These are phyloP conservation scores for Atkinsonella texensis DNA, from an alignment of 2,329 filamentous ascomycete genomes.

Conservation along the genomic window DNA sequence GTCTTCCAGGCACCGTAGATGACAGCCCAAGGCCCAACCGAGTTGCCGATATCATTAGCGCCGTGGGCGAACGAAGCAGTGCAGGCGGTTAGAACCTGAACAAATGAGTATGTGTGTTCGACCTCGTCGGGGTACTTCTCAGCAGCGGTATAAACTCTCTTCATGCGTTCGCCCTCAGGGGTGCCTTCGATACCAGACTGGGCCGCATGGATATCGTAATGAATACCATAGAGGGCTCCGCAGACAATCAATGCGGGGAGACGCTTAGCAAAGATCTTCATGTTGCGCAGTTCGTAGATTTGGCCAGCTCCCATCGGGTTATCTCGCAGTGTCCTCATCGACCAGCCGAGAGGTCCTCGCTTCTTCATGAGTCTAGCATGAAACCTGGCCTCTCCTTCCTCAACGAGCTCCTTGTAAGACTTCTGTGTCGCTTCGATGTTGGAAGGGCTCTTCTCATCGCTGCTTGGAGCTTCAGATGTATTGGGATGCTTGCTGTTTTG, in stretches of 20 bases:
- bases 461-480: conserved; percentile 9
- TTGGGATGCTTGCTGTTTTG: conserved; percentile 9
- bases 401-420: conserved; percentile 49
- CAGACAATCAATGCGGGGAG: conserved; percentile 55
- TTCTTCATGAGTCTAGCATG: conserved; percentile 51
- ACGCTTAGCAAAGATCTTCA: conserved; percentile 50
- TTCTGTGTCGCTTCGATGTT: conserved; percentile 36
- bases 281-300: conserved; percentile 64
- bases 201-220: conserved; percentile 64
- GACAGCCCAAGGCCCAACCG: conserved; percentile 57
- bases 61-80: conserved; percentile 67
- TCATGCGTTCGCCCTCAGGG: conserved; percentile 13
- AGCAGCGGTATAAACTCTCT: conserved; percentile 51
- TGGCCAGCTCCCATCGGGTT: conserved; percentile 62
- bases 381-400: conserved; percentile 43
- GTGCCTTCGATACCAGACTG: conserved; percentile 12
- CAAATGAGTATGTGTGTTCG: conserved; percentile 57
- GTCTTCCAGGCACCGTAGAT: conserved; percentile 57
- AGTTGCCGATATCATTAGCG: conserved; percentile 66
- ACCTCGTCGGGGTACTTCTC: conserved; percentile 58
- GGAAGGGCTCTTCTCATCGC: conserved; percentile 23
- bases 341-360: conserved; percentile 63
- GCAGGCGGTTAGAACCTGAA: conserved; percentile 56
- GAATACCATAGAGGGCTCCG: conserved; percentile 56
- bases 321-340: conserved; percentile 63